Evolutionary conservation across 805 yeast species (phyloP).

Genomic region (Candida sakaeoensis): DNA sequence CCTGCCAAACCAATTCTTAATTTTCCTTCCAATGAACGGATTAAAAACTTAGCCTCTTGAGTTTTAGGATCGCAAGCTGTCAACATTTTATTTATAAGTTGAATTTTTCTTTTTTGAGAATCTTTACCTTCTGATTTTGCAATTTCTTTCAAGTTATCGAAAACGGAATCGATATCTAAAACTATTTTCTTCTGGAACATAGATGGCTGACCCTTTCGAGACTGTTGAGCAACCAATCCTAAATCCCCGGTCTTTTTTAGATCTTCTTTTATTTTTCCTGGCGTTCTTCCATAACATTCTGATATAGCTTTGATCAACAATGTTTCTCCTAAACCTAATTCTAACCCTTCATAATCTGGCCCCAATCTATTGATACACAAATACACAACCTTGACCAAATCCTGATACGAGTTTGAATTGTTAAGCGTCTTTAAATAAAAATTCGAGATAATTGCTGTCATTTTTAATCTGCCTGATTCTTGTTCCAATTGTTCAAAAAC

Average conservation of each 20-base stretch:
- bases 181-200: constrained; percentile 86
- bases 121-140: constrained; percentile 77
- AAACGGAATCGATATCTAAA: constrained; percentile 69
- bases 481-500: constrained; percentile 76
- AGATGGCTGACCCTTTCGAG: constrained; percentile 81
- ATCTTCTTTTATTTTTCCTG: constrained; percentile 66
- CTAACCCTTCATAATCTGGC: constrained; percentile 94
- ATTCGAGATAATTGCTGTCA: constrained; percentile 68
- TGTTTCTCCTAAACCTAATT: constrained; percentile 91
- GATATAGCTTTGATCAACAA: constrained; percentile 82
- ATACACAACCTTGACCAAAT: constrained; percentile 70
- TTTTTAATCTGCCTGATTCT: constrained; percentile 80
- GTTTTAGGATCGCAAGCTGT: constrained; percentile 73
- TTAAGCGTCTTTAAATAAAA: constrained; percentile 65
- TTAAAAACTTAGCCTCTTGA: constrained; percentile 81
- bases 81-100: constrained; percentile 75
- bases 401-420: constrained; percentile 32
- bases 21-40: constrained; percentile 89
- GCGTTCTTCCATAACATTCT: constrained; percentile 82
- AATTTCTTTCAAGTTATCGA: constrained; percentile 67
- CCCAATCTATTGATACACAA: constrained; percentile 85
- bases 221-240: constrained; percentile 81
- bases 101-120: constrained; percentile 75
- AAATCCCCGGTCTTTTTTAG: constrained; percentile 83
- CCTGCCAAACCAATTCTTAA: constrained; percentile 92